Percentiles rank a stretch among this genome's conserved stretches.
phyloP scores from a whole-genome alignment of 192 early-diverging fungal species.

The Nowakowskiella sp. region DNA sequence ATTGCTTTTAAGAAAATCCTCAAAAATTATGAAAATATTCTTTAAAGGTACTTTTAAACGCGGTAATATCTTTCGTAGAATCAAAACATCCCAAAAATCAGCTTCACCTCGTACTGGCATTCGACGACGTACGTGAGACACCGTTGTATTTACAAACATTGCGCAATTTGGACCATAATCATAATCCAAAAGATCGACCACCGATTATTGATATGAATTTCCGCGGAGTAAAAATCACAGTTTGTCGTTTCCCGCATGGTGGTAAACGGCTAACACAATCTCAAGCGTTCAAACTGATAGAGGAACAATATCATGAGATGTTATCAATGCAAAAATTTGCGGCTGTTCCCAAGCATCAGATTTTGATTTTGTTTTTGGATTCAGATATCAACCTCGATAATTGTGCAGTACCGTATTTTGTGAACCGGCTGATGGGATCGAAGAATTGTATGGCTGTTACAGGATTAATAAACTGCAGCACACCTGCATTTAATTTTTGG shows the following conservation, averaged over 20 bases:
- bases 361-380: conserved; percentile 38
- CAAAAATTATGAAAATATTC: no score
- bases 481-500: conserved; percentile 11
- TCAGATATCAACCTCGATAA: conserved; percentile 35
- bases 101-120: conserved; percentile 10
- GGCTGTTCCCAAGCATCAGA: conserved; percentile 14
- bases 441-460: conserved; percentile 22
- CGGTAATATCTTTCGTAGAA: conserved; percentile 5
- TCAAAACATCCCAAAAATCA: conserved; percentile 13
- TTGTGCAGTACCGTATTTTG: conserved; percentile 26
- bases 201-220: conserved; percentile 15
- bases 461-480: conserved; percentile 24
- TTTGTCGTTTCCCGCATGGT: conserved; percentile 41
- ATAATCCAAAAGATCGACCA: conserved; percentile 6
- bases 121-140: conserved; percentile 14
- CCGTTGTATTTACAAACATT: conserved; percentile 12
- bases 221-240: conserved; percentile 22
- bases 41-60: conserved; percentile 1
- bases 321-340: conserved; percentile 5
- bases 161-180: conserved; percentile 7
- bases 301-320: neutral
- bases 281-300: conserved; percentile 21
- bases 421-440: conserved; percentile 18
- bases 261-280: conserved; percentile 45
- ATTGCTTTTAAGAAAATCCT: no score